Conservation (phyloP, 495 filamentous ascomycete genomes). For the Tetracladium setigerum region DNA sequence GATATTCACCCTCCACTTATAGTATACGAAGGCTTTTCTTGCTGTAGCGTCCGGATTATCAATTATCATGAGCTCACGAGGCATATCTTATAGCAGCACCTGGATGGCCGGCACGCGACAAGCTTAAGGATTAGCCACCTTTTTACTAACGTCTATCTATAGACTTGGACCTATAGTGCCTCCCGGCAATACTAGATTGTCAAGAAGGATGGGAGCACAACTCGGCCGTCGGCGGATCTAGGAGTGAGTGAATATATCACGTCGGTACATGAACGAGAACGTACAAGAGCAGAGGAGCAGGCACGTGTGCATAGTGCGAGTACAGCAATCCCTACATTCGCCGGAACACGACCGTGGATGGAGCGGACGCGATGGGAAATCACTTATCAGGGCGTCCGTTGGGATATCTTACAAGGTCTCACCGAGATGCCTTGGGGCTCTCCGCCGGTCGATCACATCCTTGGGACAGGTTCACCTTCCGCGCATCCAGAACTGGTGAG, state of each 20-base stretch:
- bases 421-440: not conserved
- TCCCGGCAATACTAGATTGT: slow-evolving; percentile 1
- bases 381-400: not conserved
- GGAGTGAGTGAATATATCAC: not conserved
- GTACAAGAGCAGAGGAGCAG: not conserved
- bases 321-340: not conserved
- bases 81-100: not conserved
- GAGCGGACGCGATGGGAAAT: slow-evolving; percentile 2
- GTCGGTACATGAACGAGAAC: slow-evolving; percentile 1
- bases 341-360: not conserved
- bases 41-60: not conserved
- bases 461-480: not conserved
- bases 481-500: not conserved
- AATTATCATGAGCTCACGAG: slow-evolving; percentile 7
- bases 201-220: slow-evolving; percentile 1
- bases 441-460: not conserved
- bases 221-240: not conserved
- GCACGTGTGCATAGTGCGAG: not conserved
- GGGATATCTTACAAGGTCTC: not conserved
- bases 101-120: not conserved
- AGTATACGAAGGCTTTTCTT: slow-evolving; percentile 6
- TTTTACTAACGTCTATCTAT: slow-evolving; percentile 1
- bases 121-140: not conserved
- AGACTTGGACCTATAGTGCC: slow-evolving; percentile 1
- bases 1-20: slow-evolving; percentile 5